Conservation (phyloP, 257 asterid genomes). For the Solanum peruvianum region DNA sequence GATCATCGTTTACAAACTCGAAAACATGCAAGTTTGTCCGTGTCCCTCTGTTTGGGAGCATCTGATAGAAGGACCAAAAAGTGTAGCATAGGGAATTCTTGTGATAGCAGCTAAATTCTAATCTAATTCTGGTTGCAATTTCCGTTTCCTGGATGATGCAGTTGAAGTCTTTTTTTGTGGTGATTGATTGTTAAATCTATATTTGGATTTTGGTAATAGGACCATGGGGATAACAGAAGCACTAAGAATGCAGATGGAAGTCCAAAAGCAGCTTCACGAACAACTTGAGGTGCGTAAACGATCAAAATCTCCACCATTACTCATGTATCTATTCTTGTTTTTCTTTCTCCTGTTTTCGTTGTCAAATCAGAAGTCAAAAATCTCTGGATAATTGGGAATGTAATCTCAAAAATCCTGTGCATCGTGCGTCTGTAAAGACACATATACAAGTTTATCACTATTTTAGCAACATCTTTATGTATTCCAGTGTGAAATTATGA, state of each 20-base stretch:
- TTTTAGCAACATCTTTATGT: background rate
- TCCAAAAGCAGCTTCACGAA: slow-evolving; percentile 85
- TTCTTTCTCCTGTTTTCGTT: background rate
- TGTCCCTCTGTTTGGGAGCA: background rate
- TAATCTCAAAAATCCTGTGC: background rate
- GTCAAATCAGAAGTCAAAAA: background rate
- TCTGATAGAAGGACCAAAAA: background rate
- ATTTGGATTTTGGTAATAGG: slow-evolving; percentile 26
- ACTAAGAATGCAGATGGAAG: slow-evolving; percentile 76
- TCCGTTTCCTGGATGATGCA: background rate
- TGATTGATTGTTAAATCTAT: background rate
- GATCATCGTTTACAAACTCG: background rate
- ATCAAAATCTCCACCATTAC: background rate
- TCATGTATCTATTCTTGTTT: background rate
- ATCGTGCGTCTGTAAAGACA: background rate
- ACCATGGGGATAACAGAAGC: slow-evolving; percentile 75
- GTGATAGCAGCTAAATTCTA: background rate
- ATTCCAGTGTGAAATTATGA: background rate
- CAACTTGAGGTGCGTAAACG: slow-evolving; percentile 67
- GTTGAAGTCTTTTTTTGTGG: background rate
- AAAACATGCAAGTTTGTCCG: background rate
- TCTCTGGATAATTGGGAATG: background rate
- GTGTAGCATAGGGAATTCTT: background rate
- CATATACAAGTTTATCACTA: background rate
- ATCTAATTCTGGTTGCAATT: background rate